A percentile compares a stretch with the other conserved stretches of the same genome.
Evolutionary conservation across 768 basidiomycete genomes (phyloP).

Genomic region (Tephrocybe sp.): DNA sequence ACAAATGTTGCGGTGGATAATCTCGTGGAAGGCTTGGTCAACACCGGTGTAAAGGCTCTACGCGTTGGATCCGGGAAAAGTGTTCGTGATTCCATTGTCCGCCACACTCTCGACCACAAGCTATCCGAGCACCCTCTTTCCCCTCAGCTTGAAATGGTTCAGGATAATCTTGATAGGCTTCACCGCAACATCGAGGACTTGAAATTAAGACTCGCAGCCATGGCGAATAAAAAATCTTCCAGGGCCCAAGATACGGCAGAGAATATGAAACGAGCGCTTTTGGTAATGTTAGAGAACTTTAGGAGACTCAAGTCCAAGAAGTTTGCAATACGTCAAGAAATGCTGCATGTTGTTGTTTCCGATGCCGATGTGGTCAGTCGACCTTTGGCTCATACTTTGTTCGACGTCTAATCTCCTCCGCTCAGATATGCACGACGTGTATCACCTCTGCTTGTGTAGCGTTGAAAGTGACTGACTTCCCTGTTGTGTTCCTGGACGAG

Average conservation of each 20-base stretch:
- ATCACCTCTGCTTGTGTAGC: slow-evolving; percentile 68
- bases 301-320: slow-evolving; percentile 35
- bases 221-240: slow-evolving; percentile 17
- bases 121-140: slow-evolving; percentile 59
- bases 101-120: slow-evolving; percentile 63
- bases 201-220: slow-evolving; percentile 15
- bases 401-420: slow-evolving; percentile 6
- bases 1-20: slow-evolving; percentile 95
- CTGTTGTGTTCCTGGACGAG: slow-evolving; percentile 91
- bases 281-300: slow-evolving; percentile 24
- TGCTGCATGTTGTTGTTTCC: slow-evolving; percentile 60
- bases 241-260: slow-evolving; percentile 19
- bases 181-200: slow-evolving; percentile 23
- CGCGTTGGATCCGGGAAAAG: slow-evolving; percentile 69
- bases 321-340: slow-evolving; percentile 56
- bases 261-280: slow-evolving; percentile 31
- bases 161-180: slow-evolving; percentile 34
- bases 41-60: slow-evolving; percentile 63
- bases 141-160: slow-evolving; percentile 35
- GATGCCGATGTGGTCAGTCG: slow-evolving; percentile 70
- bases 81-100: slow-evolving; percentile 51
- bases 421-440: slow-evolving; percentile 86
- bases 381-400: slow-evolving; percentile 1
- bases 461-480: slow-evolving; percentile 79
- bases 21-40: slow-evolving; percentile 71